Base-by-base conservation (phyloP, 140 eudicot species). In the Bidens hawaiensis region DNA sequence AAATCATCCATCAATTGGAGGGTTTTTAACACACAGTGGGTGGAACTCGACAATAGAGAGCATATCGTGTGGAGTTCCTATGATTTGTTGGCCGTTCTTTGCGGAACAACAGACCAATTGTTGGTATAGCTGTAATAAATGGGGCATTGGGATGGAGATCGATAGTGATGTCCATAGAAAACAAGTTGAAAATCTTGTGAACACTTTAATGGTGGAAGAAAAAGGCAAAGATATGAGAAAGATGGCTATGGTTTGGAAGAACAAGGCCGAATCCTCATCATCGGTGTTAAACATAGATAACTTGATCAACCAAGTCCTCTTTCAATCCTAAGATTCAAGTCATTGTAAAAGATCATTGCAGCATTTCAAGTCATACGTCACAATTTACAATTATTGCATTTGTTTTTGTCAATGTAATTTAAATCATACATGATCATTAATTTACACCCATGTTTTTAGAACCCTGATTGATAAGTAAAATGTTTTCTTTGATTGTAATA, bases 1-100 rank as follows among this genome's bases (percentile, higher is more conserved):
- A 8, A 55, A 52, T 1, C 82, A 78, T 40, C 72, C 75, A 1
- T 60, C 83, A 1, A n/a, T 77, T 0, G 78, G 78, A 53, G 75
- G 71, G 36, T 77, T 71, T 33, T 21, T 77, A 63, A 77, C 82
- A 2, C 78, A 76, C 2, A 31, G 68, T 36, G 79, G 83, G 17
- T 71, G 82, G 82, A 76, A 76, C 50, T 71, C 78, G 6, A 71
- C 82, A 1, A 17, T 76, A 0, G 82, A 77, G 47, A 72, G 75
- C 18, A 65, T 78, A 43, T 24, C 75, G 0, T 24, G 71, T 51
- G 82, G 82, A 0, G 65, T 78, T 3, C 75, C 82, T 0, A 72
- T 67, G 72, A 23, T 78, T 18, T 78, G 82, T 43, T 78, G 82
- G 82, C 82, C 82, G 3, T 78, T 78, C 0, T 72, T 78, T 14